Evolutionary conservation across 495 filamentous ascomycete genomes (phyloP), one percentile per base, ranked within the genome.

Genomic region (Lasiosphaeria miniovina): DNA sequence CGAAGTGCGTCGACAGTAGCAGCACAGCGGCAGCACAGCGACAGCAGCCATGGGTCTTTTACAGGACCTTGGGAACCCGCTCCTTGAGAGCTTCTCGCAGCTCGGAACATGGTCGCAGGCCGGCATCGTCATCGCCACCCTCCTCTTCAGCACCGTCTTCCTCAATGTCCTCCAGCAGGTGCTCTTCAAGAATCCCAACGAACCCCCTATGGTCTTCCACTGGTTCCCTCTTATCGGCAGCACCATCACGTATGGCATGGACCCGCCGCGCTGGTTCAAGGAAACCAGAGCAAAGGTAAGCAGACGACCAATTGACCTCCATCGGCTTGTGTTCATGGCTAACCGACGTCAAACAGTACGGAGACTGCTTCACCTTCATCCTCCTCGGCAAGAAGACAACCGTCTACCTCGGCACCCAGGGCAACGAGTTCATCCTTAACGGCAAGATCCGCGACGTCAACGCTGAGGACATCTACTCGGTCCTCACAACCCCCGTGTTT

Each of bases 401-500:
- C 4, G 89, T 89, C 8, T 90, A 71, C 61, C 76, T 95, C 50
- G 90, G 90, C 1, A 76, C 83, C n/a, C 77, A 88, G 59, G 90
- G 90, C 58, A 95, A 93, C 68, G 88, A 93, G 34, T 93, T 94
- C 65, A 89, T 94, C 67, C 80, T 94, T 51, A 93, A 94, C 71
- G 90, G 87, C 63, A 94, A 92, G 69, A 79, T 90, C 50, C 86
- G 84, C 66, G 89, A 93, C 69, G 85, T 93, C 49, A 87, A 83
- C 67, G 89, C 90, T 11, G 90, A 94, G 71, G 90, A 93, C 40
- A 84, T 92, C 63, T 94, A 94, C 72, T 83, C 83, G 35, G 85
- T 87, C 49, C 79, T 95, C 49, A 95, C 90, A 5, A 93, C 88
- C 5, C 90, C 90, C 3, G 89, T 95, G 36, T 95, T 95, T 65